Conservation (phyloP, 345 rosid genomes). For the Hibiscus mutabilis region DNA sequence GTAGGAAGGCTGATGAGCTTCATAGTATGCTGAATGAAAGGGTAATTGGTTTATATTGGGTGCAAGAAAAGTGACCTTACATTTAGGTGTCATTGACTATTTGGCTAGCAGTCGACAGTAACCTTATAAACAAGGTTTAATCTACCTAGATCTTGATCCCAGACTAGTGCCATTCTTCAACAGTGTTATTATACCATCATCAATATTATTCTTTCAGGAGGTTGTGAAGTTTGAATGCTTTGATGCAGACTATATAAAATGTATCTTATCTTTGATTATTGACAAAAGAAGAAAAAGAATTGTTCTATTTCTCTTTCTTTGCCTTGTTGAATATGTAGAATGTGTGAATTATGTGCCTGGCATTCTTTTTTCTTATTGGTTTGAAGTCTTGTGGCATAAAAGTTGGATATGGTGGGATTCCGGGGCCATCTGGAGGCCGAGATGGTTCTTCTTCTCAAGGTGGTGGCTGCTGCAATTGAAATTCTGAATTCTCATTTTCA, state of each 20-base stretch:
- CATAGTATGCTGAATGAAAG: no score
- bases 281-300: background rate
- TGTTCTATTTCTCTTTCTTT: background rate
- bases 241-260: background rate
- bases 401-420: constrained; percentile 93
- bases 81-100: background rate
- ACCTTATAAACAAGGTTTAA: background rate
- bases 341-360: constrained; percentile 8
- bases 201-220: background rate
- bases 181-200: background rate
- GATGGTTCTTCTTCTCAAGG: constrained; percentile 74
- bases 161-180: background rate
- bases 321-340: background rate
- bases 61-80: constrained; percentile 4
- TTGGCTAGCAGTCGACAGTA: background rate
- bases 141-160: no score
- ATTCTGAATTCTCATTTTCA: background rate
- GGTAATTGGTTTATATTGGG: no score
- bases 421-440: constrained; percentile 89
- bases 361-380: background rate
- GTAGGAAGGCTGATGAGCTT: background rate
- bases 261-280: background rate
- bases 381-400: constrained; percentile 89
- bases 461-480: constrained; percentile 87
- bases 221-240: background rate